A percentile compares a stretch with the other conserved stretches of the same genome.
phyloP scores from a whole-genome alignment of 352 stramenopile species.

The Thraustochytrium sp. region DNA sequence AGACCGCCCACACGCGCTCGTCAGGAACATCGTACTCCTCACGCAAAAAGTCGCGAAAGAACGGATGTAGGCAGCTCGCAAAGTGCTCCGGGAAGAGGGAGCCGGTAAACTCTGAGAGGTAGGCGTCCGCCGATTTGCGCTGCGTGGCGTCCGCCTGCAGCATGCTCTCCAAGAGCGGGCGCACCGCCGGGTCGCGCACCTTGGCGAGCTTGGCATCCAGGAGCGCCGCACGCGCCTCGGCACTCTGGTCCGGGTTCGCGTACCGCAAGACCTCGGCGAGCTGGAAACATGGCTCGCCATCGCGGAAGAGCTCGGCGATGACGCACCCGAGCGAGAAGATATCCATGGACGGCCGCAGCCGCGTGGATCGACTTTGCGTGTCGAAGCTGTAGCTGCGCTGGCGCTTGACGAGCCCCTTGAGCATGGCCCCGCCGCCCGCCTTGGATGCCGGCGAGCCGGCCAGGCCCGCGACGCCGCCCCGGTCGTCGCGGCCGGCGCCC shows the following conservation, averaged over 20 bases:
- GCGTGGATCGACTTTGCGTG: neutral
- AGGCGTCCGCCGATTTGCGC: slow-evolving; percentile 40
- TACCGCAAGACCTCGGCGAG: slow-evolving; percentile 66
- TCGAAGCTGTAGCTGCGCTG: slow-evolving; percentile 38
- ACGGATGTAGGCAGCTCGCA: slow-evolving; percentile 25
- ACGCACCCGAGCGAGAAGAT: slow-evolving; percentile 96
- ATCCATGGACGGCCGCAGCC: slow-evolving; percentile 66
- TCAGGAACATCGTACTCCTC: slow-evolving; percentile 31
- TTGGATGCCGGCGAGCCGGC: neutral
- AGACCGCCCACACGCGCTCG: slow-evolving; percentile 30
- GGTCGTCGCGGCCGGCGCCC: neutral
- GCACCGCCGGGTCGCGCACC: neutral
- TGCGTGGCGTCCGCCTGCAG: slow-evolving; percentile 13
- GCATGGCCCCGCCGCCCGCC: neutral
- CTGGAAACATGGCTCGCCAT: slow-evolving; percentile 42
- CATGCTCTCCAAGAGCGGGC: slow-evolving; percentile 31
- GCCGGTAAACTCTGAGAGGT: slow-evolving; percentile 30
- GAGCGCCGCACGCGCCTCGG: neutral
- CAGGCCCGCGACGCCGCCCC: neutral
- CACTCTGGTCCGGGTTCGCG: neutral
- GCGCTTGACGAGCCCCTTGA: neutral
- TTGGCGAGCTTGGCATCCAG: slow-evolving; percentile 32
- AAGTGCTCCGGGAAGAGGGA: slow-evolving; percentile 37
- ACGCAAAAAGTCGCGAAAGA: slow-evolving; percentile 36
- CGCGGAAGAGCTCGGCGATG: slow-evolving; percentile 74